Conservation (phyloP, 768 basidiomycete genomes). For the Mycena rosella region DNA sequence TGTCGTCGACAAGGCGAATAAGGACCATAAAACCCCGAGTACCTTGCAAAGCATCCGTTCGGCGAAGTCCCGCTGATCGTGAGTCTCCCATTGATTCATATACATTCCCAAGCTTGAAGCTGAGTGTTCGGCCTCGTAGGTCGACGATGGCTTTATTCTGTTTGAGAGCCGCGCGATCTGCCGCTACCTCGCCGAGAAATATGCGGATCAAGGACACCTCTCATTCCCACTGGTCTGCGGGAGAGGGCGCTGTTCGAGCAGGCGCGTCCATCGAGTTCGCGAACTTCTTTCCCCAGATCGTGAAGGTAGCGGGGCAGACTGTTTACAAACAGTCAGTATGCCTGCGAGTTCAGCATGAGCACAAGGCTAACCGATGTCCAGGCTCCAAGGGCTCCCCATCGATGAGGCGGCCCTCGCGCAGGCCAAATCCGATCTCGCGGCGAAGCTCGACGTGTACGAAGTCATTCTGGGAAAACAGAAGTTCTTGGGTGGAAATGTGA, state of each 20-base stretch:
- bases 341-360: no score
- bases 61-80: constrained; percentile 11
- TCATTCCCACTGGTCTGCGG: not conserved
- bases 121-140: not conserved
- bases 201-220: not conserved
- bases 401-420: not conserved
- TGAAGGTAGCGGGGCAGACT: not conserved
- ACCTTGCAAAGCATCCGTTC: not conserved
- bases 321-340: not conserved
- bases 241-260: constrained; percentile 4
- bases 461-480: not conserved
- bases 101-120: no score
- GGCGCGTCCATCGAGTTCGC: not conserved
- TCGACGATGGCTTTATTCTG: constrained; percentile 3
- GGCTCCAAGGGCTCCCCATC: not conserved
- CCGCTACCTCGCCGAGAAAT: constrained; percentile 8
- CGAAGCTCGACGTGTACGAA: not conserved
- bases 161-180: constrained; percentile 2
- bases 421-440: not conserved
- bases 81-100: not conserved
- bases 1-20: not conserved
- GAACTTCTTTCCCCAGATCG: not conserved
- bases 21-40: not conserved
- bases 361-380: no score
- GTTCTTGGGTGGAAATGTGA: not conserved